Evolutionary conservation across 1,284 basidiomycete species (phyloP).

Genomic region (Heterobasidion irregulare): DNA sequence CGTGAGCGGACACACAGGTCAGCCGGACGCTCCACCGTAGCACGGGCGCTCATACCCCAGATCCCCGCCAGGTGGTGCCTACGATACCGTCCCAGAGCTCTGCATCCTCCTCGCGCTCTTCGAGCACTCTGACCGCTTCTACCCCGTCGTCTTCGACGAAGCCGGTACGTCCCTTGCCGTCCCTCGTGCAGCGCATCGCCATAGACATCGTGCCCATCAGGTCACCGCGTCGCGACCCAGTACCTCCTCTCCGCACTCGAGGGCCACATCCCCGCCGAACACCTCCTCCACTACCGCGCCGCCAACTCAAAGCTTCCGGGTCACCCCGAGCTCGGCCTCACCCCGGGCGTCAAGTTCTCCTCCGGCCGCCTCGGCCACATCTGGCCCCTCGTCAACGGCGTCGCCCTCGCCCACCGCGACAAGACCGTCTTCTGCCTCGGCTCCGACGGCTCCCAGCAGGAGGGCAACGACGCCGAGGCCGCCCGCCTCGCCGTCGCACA

Average conservation of each 20-base stretch:
- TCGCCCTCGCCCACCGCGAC: constrained; percentile 69
- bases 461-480: constrained; percentile 84
- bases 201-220: constrained; percentile 23
- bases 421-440: constrained; percentile 77
- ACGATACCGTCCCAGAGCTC: constrained; percentile 79
- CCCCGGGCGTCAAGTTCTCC: constrained; percentile 82
- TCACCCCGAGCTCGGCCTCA: constrained; percentile 79
- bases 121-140: constrained; percentile 51
- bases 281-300: constrained; percentile 76
- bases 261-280: constrained; percentile 61
- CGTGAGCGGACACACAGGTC: constrained; percentile 77
- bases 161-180: constrained; percentile 41
- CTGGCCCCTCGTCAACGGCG: constrained; percentile 78
- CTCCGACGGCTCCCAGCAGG: constrained; percentile 84
- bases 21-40: neutral
- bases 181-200: neutral
- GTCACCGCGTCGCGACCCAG: constrained; percentile 83
- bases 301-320: constrained; percentile 81
- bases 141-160: constrained; percentile 68
- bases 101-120: constrained; percentile 68
- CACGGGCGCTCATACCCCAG: constrained; percentile 1
- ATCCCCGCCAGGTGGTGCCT: constrained; percentile 58
- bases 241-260: constrained; percentile 74
- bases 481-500: constrained; percentile 80
- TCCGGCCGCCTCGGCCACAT: constrained; percentile 80